phyloP scores from a whole-genome alignment of 331 rosid genomes.

The Rosa hybrid region DNA sequence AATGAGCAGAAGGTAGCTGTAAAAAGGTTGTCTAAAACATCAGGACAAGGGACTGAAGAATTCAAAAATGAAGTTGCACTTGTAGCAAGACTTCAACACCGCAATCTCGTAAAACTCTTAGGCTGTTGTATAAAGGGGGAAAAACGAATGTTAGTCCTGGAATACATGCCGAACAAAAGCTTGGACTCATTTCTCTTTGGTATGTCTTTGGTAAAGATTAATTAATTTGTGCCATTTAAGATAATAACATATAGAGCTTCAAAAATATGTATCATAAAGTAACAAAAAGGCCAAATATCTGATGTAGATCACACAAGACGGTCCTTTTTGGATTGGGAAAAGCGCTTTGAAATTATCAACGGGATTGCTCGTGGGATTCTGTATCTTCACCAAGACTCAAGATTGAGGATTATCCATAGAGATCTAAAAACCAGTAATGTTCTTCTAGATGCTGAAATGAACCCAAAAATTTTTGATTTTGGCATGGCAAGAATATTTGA shows the following conservation, averaged over 20 bases:
- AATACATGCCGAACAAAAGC: constrained; percentile 29
- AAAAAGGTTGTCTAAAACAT: constrained; percentile 26
- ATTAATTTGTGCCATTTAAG: too few relatives aligned
- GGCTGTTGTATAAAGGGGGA: constrained; percentile 26
- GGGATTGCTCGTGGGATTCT: constrained; percentile 22
- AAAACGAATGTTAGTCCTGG: constrained; percentile 22
- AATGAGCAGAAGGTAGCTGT: constrained; percentile 26
- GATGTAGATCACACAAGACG: not conserved
- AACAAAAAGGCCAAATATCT: not conserved
- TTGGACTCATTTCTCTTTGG: constrained; percentile 25
- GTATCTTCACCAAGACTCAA: constrained; percentile 30
- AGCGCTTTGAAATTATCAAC: constrained; percentile 9
- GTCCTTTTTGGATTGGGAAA: constrained; percentile 5
- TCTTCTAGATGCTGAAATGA: constrained; percentile 22
- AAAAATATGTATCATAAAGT: not conserved
- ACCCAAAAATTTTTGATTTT: constrained; percentile 27
- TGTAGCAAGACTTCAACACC: constrained; percentile 30
- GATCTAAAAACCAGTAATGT: constrained; percentile 25
- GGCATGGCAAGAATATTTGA: constrained; percentile 28
- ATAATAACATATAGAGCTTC: not conserved
- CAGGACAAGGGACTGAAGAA: constrained; percentile 33
- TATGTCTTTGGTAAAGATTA: not conserved
- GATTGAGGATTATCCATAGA: constrained; percentile 28
- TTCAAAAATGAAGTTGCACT: constrained; percentile 21
- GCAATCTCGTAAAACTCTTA: constrained; percentile 32